Base-by-base conservation (phyloP, 306 rosid genomes). In the Clitoria ternatea region DNA sequence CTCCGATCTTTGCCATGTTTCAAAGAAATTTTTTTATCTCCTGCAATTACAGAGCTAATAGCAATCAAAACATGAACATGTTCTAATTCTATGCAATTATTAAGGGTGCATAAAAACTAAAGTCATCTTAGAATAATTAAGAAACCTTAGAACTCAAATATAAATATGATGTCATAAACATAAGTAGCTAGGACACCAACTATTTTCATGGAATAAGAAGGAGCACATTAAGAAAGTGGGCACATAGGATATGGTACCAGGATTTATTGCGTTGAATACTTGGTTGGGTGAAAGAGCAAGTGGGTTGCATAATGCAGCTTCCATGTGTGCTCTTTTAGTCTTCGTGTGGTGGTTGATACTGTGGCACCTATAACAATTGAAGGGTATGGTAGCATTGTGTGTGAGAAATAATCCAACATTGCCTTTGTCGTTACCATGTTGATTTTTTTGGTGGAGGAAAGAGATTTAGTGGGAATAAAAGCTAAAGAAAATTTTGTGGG, bases 231-330 rank as follows among this genome's bases (percentile, higher is more conserved):
- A 30, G 43, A 56, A 30, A 56, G 42, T 14, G 64, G 23, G 30
- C 7, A n/a, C 14, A n/a, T n/a, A n/a, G n/a, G 14, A 24, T 30
- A 40, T 5, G 36, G 52, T 76, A 90, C 96, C 89, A 26, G 74
- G 74, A 71, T 61, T 84, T 3, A 70, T 11, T 45, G 83, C 55
- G 72, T 48, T 86, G 83, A 89, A 79, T 42, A 84, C 55, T 47
- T 83, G 90, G 72, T 80, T 79, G 8, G 96, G 89, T 10, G 94
- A 84, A 68, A 79, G 91, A 70, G 89, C 55, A 64, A 89, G 72
- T 73, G 89, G 84, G 76, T 82, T 82, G 74, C 85, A 73, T 22
- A 89, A 56, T 62, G 94, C 91, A 85, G 83, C 78, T 72, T 81
- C 90, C 92, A 87, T 87, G 71, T 88, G 64, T 85, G 35, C 68